Percentiles rank a stretch among this genome's conserved stretches.
Evolutionary conservation across 495 filamentous ascomycete species (phyloP).

Genomic region (Aspergillus bridgeri): DNA sequence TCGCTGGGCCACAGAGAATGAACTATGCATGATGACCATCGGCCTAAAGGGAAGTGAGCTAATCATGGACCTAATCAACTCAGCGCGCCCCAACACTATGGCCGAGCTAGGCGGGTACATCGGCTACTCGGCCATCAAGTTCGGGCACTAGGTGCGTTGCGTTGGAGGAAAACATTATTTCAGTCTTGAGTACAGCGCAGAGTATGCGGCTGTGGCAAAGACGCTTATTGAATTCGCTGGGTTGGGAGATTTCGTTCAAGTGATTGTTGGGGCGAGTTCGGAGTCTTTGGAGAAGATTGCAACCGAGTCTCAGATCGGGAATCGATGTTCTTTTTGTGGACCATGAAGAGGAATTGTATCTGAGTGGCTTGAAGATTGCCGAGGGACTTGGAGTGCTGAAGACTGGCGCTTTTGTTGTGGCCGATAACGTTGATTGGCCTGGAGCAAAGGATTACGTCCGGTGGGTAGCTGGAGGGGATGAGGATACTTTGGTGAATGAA

Average conservation of each 20-base stretch:
- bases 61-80: slow-evolving; percentile 47
- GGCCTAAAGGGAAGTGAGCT: slow-evolving; percentile 61
- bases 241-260: slow-evolving; percentile 53
- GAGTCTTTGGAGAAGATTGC: neutral
- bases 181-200: slow-evolving; percentile 57
- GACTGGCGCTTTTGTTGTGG: slow-evolving; percentile 54
- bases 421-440: slow-evolving; percentile 64
- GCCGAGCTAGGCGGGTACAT: slow-evolving; percentile 72
- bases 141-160: slow-evolving; percentile 49
- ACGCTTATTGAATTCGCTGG: slow-evolving; percentile 59
- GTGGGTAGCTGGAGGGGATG: neutral
- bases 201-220: slow-evolving; percentile 55
- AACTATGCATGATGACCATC: slow-evolving; percentile 61
- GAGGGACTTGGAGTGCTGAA: slow-evolving; percentile 56
- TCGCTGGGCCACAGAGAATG: slow-evolving; percentile 53
- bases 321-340: slow-evolving; percentile 61
- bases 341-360: slow-evolving; percentile 60
- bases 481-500: neutral
- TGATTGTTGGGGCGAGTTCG: slow-evolving; percentile 19
- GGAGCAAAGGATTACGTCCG: slow-evolving; percentile 24
- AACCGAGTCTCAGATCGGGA: neutral
- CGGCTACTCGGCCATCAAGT: slow-evolving; percentile 66
- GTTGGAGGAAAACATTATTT: slow-evolving; percentile 50
- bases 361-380: slow-evolving; percentile 58
- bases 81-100: slow-evolving; percentile 53